Percentiles rank a stretch among this genome's conserved stretches.
Evolutionary conservation across 208 protist genomes (phyloP).

Genomic region (Acanthamoeba triangularis): DNA sequence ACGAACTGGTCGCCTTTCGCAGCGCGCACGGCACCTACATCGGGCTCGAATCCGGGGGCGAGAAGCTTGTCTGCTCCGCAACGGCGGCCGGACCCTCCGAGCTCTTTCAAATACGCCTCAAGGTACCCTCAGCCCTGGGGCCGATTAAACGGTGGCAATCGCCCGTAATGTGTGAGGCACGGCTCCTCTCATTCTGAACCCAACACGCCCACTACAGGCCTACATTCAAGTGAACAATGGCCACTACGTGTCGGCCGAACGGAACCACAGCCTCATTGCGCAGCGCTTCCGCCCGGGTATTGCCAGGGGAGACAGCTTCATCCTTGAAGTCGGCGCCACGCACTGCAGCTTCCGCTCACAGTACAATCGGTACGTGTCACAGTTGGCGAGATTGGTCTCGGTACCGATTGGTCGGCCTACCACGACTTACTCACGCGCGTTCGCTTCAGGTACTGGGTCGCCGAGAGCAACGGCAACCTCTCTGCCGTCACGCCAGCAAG

Average conservation of each 20-base stretch:
- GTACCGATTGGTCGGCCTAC: no score
- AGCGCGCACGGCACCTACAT: slow-evolving; percentile 50
- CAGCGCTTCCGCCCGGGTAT: slow-evolving; percentile 4
- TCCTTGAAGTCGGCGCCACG: neutral
- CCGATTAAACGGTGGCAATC: neutral
- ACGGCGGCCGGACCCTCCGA: neutral
- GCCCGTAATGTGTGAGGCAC: neutral
- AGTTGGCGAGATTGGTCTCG: neutral
- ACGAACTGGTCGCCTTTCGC: slow-evolving; percentile 10
- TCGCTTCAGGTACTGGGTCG: slow-evolving; percentile 14
- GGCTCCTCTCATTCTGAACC: no score
- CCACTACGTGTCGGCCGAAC: neutral
- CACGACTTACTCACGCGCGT: neutral
- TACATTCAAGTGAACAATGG: slow-evolving; percentile 31
- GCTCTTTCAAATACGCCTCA: slow-evolving; percentile 29
- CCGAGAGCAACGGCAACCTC: slow-evolving; percentile 34
- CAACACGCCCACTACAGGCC: neutral
- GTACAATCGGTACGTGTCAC: slow-evolving; percentile 17
- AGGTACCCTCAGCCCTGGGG: neutral
- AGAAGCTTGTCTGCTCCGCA: slow-evolving; percentile 43
- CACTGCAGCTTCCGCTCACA: slow-evolving; percentile 44
- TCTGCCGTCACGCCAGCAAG: slow-evolving; percentile 16
- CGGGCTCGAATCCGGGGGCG: slow-evolving; percentile 6
- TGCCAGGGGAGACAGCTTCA: neutral
- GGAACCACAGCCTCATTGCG: neutral